A percentile compares a stretch with the other conserved stretches of the same genome.
Evolutionary conservation across 2,329 filamentous ascomycete genomes (phyloP).

Genomic region (Trichoderma polysporum): DNA sequence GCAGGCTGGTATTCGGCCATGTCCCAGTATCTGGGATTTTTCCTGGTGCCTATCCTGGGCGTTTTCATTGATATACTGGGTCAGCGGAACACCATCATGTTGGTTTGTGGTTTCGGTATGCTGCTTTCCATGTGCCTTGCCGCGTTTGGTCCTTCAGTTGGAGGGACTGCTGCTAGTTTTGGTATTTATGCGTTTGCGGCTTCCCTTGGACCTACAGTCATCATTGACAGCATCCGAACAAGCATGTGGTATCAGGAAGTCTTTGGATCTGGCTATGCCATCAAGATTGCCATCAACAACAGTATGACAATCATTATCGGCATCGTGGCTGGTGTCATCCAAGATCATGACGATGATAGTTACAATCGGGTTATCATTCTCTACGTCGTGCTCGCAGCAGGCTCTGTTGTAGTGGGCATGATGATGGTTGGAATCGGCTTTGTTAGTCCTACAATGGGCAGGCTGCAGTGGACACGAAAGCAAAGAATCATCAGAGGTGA

Average conservation of each 20-base stretch:
- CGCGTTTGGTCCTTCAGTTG: constrained; percentile 47
- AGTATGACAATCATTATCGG: constrained; percentile 61
- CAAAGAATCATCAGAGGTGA: constrained; percentile 47
- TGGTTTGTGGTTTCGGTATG: constrained; percentile 53
- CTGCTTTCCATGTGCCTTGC: constrained; percentile 53
- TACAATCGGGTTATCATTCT: constrained; percentile 56
- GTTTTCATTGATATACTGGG: constrained; percentile 57
- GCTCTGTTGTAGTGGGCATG: constrained; percentile 46
- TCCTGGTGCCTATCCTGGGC: constrained; percentile 56
- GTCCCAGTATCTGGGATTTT: constrained; percentile 56
- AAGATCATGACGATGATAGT: constrained; percentile 56
- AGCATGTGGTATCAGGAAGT: constrained; percentile 59
- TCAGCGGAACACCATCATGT: constrained; percentile 52
- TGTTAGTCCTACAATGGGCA: constrained; percentile 43
- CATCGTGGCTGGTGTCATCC: constrained; percentile 57
- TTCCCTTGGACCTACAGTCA: constrained; percentile 55
- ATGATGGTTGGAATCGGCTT: constrained; percentile 41
- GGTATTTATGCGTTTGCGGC: constrained; percentile 58
- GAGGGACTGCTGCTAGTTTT: constrained; percentile 58
- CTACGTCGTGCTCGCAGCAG: constrained; percentile 54
- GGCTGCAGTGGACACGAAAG: constrained; percentile 59
- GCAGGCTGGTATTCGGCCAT: constrained; percentile 62
- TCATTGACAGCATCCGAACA: constrained; percentile 61
- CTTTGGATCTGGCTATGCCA: constrained; percentile 59
- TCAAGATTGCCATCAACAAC: constrained; percentile 64